Base-by-base conservation (phyloP, 805 yeast species). In the Suhomyces pyralidae region DNA sequence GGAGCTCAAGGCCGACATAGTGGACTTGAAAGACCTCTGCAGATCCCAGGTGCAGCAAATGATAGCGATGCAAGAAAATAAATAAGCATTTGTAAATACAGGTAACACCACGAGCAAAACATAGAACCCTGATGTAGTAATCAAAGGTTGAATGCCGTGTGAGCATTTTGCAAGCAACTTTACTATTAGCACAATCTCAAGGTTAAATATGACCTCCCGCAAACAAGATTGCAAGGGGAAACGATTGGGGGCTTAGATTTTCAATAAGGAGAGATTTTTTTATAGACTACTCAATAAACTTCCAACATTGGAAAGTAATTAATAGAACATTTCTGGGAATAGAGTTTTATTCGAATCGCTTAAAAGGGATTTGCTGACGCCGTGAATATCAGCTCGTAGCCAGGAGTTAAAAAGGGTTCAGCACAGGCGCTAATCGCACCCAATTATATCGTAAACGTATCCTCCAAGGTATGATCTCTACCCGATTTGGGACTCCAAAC, bases 1-100 rank as follows among this genome's bases (percentile, higher is more conserved):
- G 51, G 99, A 94, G 67, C 76, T 94, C 45, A 80, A 78, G 58
- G 96, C 96, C 7, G 99, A 94, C 63, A 93, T 94, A 15, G 79
- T 76, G 4, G 99, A 94, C 68, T 76, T 93, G 68, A 94, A 94
- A 69, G 96, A 89, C 46, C 75, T 94, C 74, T 80, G 90, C 67
- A 79, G 83, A 55, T 81, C 81, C 56, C 99, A 93, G 68, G 92
- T 93, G 44, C 96, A 89, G 66, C 94, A 92, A 58, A 79, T 93
- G 81, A 84, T 90, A 44, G 55, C 49, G 36, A 45, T 52, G 45
- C 55, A 52, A 10, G 55, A 51, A 25, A 17, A 8, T 9, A 19
- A 38, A 9, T 32, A 19, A 38, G 42, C 42, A 38, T 10, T 38
- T 9, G 22, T 38, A 15, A 15, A 15, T 36, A 36, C 40, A 12